A percentile compares a stretch with the other conserved stretches of the same genome.
Conservation (phyloP, 2,329 filamentous ascomycete genomes). For the Fusarium sp. region DNA sequence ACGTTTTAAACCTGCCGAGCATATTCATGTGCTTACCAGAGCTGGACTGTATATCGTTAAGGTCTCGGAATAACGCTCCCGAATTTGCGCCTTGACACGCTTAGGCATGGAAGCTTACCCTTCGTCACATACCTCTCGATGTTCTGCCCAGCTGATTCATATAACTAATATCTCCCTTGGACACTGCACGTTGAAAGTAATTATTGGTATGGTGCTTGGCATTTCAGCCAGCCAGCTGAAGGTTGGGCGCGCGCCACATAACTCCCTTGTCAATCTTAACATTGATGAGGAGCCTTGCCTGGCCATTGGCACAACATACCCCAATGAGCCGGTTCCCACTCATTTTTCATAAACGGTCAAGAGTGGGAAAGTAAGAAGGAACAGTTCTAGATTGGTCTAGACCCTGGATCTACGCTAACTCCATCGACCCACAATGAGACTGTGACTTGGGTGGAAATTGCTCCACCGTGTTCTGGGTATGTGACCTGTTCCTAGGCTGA, state of each 20-base stretch:
- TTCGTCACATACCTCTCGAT: too few species aligned
- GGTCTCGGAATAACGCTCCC: background rate
- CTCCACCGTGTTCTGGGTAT: background rate
- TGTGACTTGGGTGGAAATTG: too few species aligned
- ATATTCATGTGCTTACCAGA: too few species aligned
- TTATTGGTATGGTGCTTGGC: background rate
- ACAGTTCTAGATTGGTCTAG: background rate
- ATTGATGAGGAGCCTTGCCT: background rate
- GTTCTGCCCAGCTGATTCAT: too few species aligned
- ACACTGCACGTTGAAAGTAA: background rate
- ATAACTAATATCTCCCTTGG: background rate
- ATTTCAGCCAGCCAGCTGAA: conserved; percentile 5
- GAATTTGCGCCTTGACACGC: too few species aligned
- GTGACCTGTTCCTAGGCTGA: background rate
- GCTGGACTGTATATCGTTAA: background rate
- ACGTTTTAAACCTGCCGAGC: too few species aligned
- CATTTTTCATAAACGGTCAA: background rate
- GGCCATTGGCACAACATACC: background rate
- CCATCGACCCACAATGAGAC: too few species aligned
- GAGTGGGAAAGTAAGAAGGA: fast-evolving
- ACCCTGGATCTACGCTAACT: background rate
- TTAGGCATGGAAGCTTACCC: background rate
- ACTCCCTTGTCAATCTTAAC: background rate
- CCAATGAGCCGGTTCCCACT: fast-evolving
- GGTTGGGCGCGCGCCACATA: background rate